These are phyloP conservation scores for Colletotrichum liaoningense DNA, from an alignment of 2,329 filamentous ascomycete species.

Conservation along the genomic window DNA sequence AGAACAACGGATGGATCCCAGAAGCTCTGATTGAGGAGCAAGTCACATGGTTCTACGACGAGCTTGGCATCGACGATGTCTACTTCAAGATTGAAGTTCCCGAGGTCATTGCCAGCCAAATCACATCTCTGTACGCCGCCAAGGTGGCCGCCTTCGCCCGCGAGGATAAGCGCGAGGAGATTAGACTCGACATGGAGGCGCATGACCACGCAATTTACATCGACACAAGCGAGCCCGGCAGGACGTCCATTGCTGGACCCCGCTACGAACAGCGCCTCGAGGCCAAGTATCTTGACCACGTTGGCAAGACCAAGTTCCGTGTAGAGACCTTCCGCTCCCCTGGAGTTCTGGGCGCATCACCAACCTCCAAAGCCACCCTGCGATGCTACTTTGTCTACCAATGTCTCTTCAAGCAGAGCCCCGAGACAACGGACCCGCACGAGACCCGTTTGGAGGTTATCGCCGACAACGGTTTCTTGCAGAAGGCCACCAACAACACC, in stretches of 20 bases:
- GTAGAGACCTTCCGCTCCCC: slow-evolving; percentile 98
- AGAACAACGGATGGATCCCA: slow-evolving; percentile 87
- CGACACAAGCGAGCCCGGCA: slow-evolving; percentile 92
- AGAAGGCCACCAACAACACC: slow-evolving; percentile 96
- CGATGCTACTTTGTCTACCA: slow-evolving; percentile 99
- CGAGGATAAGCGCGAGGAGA: slow-evolving; percentile 93
- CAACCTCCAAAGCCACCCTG: slow-evolving; percentile 81
- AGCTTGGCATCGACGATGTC: slow-evolving; percentile 97
- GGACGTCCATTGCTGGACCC: slow-evolving; percentile 81
- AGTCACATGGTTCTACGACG: slow-evolving; percentile 96
- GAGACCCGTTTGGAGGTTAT: slow-evolving; percentile 94
- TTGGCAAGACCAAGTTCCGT: slow-evolving; percentile 81
- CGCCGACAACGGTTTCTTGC: slow-evolving; percentile 92
- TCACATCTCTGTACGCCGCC: slow-evolving; percentile 95
- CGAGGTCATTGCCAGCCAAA: slow-evolving; percentile 90
- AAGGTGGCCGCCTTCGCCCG: slow-evolving; percentile 95
- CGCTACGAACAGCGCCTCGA: slow-evolving; percentile 94
- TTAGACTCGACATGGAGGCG: slow-evolving; percentile 95
- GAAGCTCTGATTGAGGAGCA: slow-evolving; percentile 84
- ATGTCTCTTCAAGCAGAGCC: slow-evolving; percentile 84
- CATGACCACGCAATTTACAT: slow-evolving; percentile 97
- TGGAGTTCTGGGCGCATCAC: slow-evolving; percentile 76
- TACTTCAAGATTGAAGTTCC: slow-evolving; percentile 94
- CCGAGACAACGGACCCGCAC: slow-evolving; percentile 75
- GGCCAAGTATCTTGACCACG: slow-evolving; percentile 91